Percentiles rank a stretch among this genome's conserved stretches.
Evolutionary conservation across 306 rosid genomes (phyloP).

Genomic region (Gynostemma pentaphyllum): DNA sequence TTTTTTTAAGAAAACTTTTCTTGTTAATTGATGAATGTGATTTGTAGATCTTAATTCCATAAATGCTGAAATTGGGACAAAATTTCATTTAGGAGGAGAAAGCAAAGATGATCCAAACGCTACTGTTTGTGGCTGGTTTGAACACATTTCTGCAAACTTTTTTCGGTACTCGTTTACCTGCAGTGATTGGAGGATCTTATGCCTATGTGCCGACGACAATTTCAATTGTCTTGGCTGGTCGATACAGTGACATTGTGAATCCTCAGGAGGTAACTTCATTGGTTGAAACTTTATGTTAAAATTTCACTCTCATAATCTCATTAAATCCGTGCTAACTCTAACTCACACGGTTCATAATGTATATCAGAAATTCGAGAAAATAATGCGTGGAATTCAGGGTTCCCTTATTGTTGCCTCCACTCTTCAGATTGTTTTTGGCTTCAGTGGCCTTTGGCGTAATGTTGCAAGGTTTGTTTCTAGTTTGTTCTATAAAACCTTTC

Average conservation of each 20-base stretch:
- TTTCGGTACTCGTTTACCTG: slow-evolving; percentile 93
- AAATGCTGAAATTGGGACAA: not conserved
- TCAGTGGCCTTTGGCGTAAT: slow-evolving; percentile 98
- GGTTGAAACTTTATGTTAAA: not conserved
- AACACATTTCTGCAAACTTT: slow-evolving; percentile 68
- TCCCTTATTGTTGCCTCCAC: slow-evolving; percentile 96
- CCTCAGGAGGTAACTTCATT: slow-evolving; percentile 62
- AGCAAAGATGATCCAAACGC: slow-evolving; percentile 85
- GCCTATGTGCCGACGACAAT: slow-evolving; percentile 87
- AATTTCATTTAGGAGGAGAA: slow-evolving; percentile 59
- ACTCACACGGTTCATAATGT: slow-evolving; percentile 11
- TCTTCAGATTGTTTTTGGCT: slow-evolving; percentile 92
- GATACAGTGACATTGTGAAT: slow-evolving; percentile 64
- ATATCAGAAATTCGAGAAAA: slow-evolving; percentile 74
- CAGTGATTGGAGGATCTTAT: slow-evolving; percentile 83
- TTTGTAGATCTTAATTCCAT: not conserved
- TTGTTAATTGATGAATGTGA: slow-evolving; percentile 10
- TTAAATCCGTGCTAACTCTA: not conserved
- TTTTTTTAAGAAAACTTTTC: not conserved
- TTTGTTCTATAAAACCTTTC: not conserved
- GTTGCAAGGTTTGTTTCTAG: slow-evolving; percentile 52
- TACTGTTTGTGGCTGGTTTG: slow-evolving; percentile 75
- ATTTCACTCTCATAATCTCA: not conserved
- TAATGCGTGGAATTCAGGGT: slow-evolving; percentile 94
- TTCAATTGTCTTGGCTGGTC: slow-evolving; percentile 83